Percentiles rank a stretch among this genome's conserved stretches.
phyloP scores from a whole-genome alignment of 225 moss, liverwort and hornwort species.

The Polytrichum commune region DNA sequence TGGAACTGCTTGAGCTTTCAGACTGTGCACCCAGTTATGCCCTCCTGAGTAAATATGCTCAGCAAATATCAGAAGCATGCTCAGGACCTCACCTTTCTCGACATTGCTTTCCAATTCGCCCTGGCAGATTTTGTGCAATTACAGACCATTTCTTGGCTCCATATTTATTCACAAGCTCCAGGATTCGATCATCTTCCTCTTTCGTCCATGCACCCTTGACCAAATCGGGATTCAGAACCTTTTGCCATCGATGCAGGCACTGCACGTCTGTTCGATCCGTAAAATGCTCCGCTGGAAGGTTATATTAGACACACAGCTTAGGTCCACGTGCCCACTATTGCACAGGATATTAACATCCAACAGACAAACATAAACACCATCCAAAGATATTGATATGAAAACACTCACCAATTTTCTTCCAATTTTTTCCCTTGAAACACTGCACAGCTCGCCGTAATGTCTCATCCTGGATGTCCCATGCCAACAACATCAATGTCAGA shows the following conservation, averaged over 20 bases:
- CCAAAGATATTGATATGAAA: not conserved
- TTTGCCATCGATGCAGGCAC: constrained; percentile 90
- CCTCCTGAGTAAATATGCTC: too few relatives aligned
- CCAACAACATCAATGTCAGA: too few relatives aligned
- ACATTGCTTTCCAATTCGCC: constrained; percentile 98
- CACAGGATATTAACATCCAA: too few relatives aligned
- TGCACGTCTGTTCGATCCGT: constrained; percentile 83
- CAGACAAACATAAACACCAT: not conserved
- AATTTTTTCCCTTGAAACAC: constrained; percentile 96
- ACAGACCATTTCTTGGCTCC: constrained; percentile 99
- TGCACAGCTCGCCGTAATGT: constrained; percentile 87
- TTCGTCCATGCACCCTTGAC: constrained; percentile 96
- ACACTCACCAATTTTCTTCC: constrained; percentile 93
- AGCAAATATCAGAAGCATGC: too few relatives aligned
- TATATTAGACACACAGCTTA: not conserved
- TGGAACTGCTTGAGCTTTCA: too few relatives aligned
- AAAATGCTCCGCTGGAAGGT: constrained; percentile 86
- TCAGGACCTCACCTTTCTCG: constrained; percentile 67
- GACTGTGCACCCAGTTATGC: too few relatives aligned
- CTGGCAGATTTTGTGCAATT: constrained; percentile 90
- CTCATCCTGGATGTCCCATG: constrained; percentile 63
- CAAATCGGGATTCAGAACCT: constrained; percentile 83
- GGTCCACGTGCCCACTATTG: not conserved
- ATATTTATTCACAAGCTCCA: constrained; percentile 87
- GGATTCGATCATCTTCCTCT: constrained; percentile 95